phyloP scores from a whole-genome alignment of 2,329 filamentous ascomycete species.

The Aspergillus sp. region DNA sequence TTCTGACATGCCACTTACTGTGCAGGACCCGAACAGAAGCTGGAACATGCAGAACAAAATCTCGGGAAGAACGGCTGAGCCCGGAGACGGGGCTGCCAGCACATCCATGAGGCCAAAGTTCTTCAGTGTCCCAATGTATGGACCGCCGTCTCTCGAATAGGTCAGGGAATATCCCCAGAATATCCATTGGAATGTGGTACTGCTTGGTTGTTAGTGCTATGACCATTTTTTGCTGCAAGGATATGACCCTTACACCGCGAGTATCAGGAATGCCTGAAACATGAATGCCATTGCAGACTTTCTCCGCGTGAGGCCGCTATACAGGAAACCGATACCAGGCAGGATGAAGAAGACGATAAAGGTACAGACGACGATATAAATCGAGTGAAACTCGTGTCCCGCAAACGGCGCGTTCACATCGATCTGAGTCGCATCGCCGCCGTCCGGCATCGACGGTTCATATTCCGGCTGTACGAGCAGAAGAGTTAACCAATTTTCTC shows the following conservation, averaged over 20 bases:
- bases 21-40: slow-evolving; percentile 62
- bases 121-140: slow-evolving; percentile 66
- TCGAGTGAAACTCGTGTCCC: slow-evolving; percentile 65
- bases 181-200: slow-evolving; percentile 59
- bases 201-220: slow-evolving; percentile 10
- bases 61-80: slow-evolving; percentile 62
- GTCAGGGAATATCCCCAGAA: slow-evolving; percentile 69
- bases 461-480: slow-evolving; percentile 34
- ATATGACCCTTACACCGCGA: slow-evolving; percentile 51
- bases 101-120: slow-evolving; percentile 67
- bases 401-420: slow-evolving; percentile 64
- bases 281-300: slow-evolving; percentile 66
- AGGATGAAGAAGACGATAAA: slow-evolving; percentile 70
- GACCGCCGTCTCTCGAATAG: slow-evolving; percentile 62
- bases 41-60: slow-evolving; percentile 71
- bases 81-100: slow-evolving; percentile 63
- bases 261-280: slow-evolving; percentile 65
- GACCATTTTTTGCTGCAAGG: background rate
- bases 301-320: slow-evolving; percentile 65
- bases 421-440: slow-evolving; percentile 57
- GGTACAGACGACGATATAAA: slow-evolving; percentile 60
- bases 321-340: slow-evolving; percentile 68
- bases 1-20: slow-evolving; percentile 29
- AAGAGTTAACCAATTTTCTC: slow-evolving; percentile 8
- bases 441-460: slow-evolving; percentile 51